Percentiles rank a stretch among this genome's conserved stretches.
Evolutionary conservation across 75 land plant species (phyloP).

Genomic region (Cryptomeria japonica): DNA sequence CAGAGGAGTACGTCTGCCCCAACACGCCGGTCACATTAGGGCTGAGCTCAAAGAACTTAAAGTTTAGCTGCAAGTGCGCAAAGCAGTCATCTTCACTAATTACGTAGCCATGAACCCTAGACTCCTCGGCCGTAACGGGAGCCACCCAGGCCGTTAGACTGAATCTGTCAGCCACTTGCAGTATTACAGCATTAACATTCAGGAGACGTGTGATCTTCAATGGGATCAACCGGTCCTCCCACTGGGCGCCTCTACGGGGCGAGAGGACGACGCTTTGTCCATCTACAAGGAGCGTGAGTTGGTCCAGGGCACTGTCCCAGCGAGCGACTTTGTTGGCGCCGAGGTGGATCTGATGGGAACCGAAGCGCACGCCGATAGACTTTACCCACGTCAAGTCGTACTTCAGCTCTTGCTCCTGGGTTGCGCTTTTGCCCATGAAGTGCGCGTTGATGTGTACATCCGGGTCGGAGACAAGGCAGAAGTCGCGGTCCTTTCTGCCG

Average conservation of each 20-base stretch:
- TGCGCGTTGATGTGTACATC: conserved; percentile 43
- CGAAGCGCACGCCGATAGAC: conserved; percentile 27
- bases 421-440: conserved; percentile 31
- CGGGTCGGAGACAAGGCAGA: conserved; percentile 49
- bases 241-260: conserved; percentile 7
- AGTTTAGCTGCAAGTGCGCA: conserved; percentile 34
- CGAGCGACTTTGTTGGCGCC: conserved; percentile 18
- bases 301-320: conserved; percentile 22
- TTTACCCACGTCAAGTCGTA: conserved; percentile 45
- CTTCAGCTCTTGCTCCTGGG: neutral
- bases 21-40: conserved; percentile 60
- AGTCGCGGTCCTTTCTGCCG: conserved; percentile 56
- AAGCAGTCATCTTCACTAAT: conserved; percentile 29
- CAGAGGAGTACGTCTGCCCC: conserved; percentile 69
- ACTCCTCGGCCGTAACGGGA: conserved; percentile 30
- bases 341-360: conserved; percentile 15
- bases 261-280: conserved; percentile 3
- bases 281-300: conserved; percentile 8
- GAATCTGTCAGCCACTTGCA: conserved; percentile 13
- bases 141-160: conserved; percentile 17
- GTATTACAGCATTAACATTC: conserved; percentile 1
- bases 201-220: conserved; percentile 11
- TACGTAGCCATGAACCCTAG: conserved; percentile 20
- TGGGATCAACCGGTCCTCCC: conserved; percentile 11
- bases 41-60: conserved; percentile 56